Evolutionary conservation across 1,284 basidiomycete species (phyloP), one percentile per base, ranked within the genome.

Genomic region (Phenoliferia sp.): DNA sequence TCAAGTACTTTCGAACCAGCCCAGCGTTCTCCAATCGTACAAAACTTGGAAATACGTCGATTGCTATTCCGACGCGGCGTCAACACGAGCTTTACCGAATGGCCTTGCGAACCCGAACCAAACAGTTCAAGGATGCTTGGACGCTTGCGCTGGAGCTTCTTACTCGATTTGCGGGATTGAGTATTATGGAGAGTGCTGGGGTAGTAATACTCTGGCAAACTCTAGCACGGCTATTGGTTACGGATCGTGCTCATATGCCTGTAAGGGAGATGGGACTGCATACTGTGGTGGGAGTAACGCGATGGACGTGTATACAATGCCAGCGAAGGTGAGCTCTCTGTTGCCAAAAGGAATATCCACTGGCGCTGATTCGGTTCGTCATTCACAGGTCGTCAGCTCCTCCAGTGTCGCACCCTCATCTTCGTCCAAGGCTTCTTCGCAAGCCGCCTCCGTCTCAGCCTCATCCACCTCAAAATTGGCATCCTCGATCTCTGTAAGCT

Each of bases 31-130:
- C 22, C n/a, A 26, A 0, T 44, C 26, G 10, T 68, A 62, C 66
- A 61, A 52, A 6, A 26, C 29, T 0, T 70, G 59, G 59, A 52
- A 39, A 0, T 70, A 70, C 63, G 52, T 59, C 17, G 66, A 65
- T 31, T 70, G 69, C 63, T 73, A 70, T 56, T 61, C 64, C 22
- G 69, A 70, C 48, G 65, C 31, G 44, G 28, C 22, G 64, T n/a
- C 28, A n/a, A n/a, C n/a, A n/a, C 63, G 69, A 5, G 52, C 63
- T 26, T 61, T 70, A 5, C 66, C 69, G 15, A 33, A 58, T 48
- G 39, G 17, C 22, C 35, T 70, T 31, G 58, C 62, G 3, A 52
- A 52, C 28, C 58, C 65, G 22, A 66, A 68, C 34, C 60, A 26
- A 15, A 69, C 70, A 2, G 58, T 69, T 54, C 50, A 67, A 3